A percentile compares a stretch with the other conserved stretches of the same genome.
Evolutionary conservation across 1,284 basidiomycete genomes (phyloP).

Genomic region (Ustilago nuda): DNA sequence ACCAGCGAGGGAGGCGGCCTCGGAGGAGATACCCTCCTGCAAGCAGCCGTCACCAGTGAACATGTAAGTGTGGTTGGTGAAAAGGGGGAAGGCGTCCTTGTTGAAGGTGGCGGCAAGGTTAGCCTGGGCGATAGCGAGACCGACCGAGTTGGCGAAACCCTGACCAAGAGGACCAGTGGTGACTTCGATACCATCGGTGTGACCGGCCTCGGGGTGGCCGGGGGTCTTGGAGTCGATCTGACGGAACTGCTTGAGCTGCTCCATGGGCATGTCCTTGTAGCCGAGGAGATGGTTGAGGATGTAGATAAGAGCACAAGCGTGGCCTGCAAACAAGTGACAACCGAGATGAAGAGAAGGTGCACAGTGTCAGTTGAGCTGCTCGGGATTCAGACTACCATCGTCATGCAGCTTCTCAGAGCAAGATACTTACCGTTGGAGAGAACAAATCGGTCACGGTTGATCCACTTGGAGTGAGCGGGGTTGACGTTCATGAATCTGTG

Average conservation of each 20-base stretch:
- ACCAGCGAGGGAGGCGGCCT: slow-evolving; percentile 89
- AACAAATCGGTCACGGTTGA: slow-evolving; percentile 74
- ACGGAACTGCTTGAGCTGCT: slow-evolving; percentile 78
- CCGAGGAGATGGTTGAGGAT: slow-evolving; percentile 84
- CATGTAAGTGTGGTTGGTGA: slow-evolving; percentile 89
- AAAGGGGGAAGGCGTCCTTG: slow-evolving; percentile 83
- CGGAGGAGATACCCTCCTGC: slow-evolving; percentile 92
- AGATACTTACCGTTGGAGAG: slow-evolving; percentile 72
- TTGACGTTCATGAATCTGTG: slow-evolving; percentile 84
- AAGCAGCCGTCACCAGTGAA: slow-evolving; percentile 95
- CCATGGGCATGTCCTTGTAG: slow-evolving; percentile 80
- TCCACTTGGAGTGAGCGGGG: slow-evolving; percentile 87
- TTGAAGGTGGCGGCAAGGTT: slow-evolving; percentile 90
- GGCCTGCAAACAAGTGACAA: slow-evolving; percentile 63
- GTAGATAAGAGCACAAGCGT: slow-evolving; percentile 75
- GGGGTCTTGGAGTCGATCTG: slow-evolving; percentile 79
- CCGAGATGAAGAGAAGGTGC: neutral
- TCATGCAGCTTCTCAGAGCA: neutral
- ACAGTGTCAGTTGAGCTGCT: slow-evolving; percentile 1
- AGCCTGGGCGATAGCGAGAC: slow-evolving; percentile 90
- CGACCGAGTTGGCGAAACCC: slow-evolving; percentile 86
- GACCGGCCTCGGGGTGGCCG: slow-evolving; percentile 88
- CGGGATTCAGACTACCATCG: neutral
- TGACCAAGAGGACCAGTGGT: slow-evolving; percentile 96
- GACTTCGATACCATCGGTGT: slow-evolving; percentile 88